Percentiles rank a stretch among this genome's conserved stretches.
Evolutionary conservation across 1,139 yeast species (phyloP).

Genomic region (Suhomyces anneliseae): DNA sequence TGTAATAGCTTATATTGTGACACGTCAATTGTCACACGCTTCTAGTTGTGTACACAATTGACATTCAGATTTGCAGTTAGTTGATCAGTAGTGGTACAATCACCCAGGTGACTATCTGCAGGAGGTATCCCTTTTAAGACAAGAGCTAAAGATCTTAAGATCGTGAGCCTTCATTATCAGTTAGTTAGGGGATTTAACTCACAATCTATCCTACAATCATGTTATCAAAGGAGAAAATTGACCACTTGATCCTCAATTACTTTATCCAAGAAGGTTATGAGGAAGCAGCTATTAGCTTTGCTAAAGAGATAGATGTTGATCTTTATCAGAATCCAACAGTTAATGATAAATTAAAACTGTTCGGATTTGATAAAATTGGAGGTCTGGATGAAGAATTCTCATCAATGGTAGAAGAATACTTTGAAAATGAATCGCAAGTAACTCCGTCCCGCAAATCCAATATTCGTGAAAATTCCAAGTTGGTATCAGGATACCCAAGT

Average conservation of each 20-base stretch:
- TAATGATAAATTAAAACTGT: constrained; percentile 2
- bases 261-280: constrained; percentile 60
- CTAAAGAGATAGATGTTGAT: constrained; percentile 35
- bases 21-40: too few relatives aligned
- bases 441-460: background rate
- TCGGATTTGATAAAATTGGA: constrained; percentile 5
- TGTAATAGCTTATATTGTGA: too few relatives aligned
- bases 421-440: constrained; percentile 5
- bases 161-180: too few relatives aligned
- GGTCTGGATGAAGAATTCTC: constrained; percentile 17
- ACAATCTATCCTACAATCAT: background rate
- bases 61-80: too few relatives aligned
- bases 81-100: too few relatives aligned
- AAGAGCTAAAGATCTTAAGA: too few relatives aligned
- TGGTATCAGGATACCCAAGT: constrained; percentile 43
- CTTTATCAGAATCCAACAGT: constrained; percentile 1
- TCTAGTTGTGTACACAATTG: too few relatives aligned
- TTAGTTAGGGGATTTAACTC: background rate
- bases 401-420: constrained; percentile 18
- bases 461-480: constrained; percentile 12
- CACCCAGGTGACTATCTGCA: too few relatives aligned
- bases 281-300: constrained; percentile 50
- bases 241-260: constrained; percentile 51
- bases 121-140: too few relatives aligned
- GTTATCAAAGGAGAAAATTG: constrained; percentile 35